A percentile compares a stretch with the other conserved stretches of the same genome.
Conservation (phyloP, 306 rosid genomes). For the Casuarina glauca region DNA sequence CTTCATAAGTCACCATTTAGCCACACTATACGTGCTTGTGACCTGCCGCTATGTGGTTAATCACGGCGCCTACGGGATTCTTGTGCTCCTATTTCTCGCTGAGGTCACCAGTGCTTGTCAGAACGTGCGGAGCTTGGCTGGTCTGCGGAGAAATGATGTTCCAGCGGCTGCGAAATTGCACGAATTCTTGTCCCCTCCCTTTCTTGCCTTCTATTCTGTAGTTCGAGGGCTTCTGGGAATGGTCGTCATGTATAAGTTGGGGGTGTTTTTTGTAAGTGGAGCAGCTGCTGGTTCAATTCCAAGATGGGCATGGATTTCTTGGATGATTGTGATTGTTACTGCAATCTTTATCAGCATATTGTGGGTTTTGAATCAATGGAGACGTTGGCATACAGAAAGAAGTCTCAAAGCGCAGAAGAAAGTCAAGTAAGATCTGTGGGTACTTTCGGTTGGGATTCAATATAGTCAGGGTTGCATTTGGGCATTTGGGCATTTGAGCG, state of each 20-base stretch:
- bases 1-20: slow-evolving; percentile 49
- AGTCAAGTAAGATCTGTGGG: neutral
- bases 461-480: neutral
- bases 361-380: slow-evolving; percentile 46
- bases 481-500: neutral
- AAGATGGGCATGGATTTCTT: slow-evolving; percentile 55
- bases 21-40: slow-evolving; percentile 41
- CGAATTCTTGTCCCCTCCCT: slow-evolving; percentile 39
- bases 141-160: slow-evolving; percentile 17
- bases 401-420: slow-evolving; percentile 19
- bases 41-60: slow-evolving; percentile 44
- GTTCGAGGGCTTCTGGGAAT: slow-evolving; percentile 48
- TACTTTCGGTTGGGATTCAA: neutral
- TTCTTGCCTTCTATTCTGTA: slow-evolving; percentile 39
- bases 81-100: slow-evolving; percentile 42
- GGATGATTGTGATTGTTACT: slow-evolving; percentile 45
- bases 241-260: slow-evolving; percentile 35
- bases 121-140: slow-evolving; percentile 44
- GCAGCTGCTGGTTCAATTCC: slow-evolving; percentile 35
- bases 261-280: slow-evolving; percentile 32
- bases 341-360: slow-evolving; percentile 37
- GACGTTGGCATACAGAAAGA: slow-evolving; percentile 24
- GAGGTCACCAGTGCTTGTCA: slow-evolving; percentile 56
- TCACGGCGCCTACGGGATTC: slow-evolving; percentile 41
- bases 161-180: slow-evolving; percentile 30